These are phyloP conservation scores for Rhizophora apiculata DNA, from an alignment of 345 rosid genomes.

Conservation along the genomic window DNA sequence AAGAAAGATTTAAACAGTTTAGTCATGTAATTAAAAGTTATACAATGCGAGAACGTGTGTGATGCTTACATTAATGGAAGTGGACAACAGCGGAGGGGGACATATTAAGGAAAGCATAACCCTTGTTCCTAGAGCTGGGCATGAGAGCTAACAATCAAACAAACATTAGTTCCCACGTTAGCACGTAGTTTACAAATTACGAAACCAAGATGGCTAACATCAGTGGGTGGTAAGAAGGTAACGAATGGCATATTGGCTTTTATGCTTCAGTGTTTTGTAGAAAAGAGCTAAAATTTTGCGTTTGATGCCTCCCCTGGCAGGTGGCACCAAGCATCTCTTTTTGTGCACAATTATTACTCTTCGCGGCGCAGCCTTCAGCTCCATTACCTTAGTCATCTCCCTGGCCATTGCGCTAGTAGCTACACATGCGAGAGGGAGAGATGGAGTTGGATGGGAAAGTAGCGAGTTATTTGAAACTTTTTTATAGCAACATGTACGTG, in stretches of 20 bases:
- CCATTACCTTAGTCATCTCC: neutral
- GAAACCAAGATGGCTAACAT: slow-evolving; percentile 6
- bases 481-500: neutral
- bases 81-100: neutral
- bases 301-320: slow-evolving; percentile 42
- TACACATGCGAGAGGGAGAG: too few species aligned
- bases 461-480: neutral
- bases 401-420: neutral
- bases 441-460: too few species aligned
- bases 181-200: neutral
- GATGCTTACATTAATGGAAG: too few species aligned
- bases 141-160: neutral
- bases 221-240: slow-evolving; percentile 12
- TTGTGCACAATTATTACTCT: neutral
- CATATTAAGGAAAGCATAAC: neutral
- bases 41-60: too few species aligned
- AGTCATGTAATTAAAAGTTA: too few species aligned
- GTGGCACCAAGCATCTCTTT: slow-evolving; percentile 14
- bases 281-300: slow-evolving; percentile 34
- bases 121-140: too few species aligned
- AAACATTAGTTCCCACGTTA: slow-evolving; percentile 5
- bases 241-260: neutral
- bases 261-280: slow-evolving; percentile 25
- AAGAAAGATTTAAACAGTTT: too few species aligned
- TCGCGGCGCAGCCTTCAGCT: neutral